Evolutionary conservation across 2,329 filamentous ascomycete species (phyloP).

Genomic region (Arthrobotrys sinensis): DNA sequence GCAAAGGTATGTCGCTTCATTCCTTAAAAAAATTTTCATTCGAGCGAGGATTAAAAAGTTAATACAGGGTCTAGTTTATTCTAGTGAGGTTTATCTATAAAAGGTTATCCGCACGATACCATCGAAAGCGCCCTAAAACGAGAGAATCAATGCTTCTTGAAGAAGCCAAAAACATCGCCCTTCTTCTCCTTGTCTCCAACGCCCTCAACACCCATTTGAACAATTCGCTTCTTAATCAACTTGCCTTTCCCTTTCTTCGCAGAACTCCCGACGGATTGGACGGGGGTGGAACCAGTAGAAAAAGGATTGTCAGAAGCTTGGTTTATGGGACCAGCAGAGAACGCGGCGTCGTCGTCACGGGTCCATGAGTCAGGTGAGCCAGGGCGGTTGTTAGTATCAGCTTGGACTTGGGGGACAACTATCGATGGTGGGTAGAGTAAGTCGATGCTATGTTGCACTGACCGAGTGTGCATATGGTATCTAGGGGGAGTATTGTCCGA

Average conservation of each 20-base stretch:
- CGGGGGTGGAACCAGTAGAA: no score
- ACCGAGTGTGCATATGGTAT: constrained; percentile 4
- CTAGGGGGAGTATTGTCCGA: constrained; percentile 28
- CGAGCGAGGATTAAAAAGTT: no score
- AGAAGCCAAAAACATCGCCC: constrained; percentile 26
- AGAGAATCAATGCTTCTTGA: constrained; percentile 30
- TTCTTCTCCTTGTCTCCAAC: constrained; percentile 32
- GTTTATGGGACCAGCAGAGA: constrained; percentile 23
- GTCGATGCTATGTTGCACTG: constrained; percentile 43
- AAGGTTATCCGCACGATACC: no score
- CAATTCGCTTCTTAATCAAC: constrained; percentile 38
- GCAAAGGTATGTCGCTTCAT: no score
- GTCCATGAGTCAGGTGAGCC: constrained; percentile 53
- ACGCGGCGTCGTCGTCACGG: constrained; percentile 50
- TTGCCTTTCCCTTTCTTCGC: constrained; percentile 43
- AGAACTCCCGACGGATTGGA: no score
- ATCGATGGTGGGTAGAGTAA: constrained; percentile 37
- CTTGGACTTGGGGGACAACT: not conserved
- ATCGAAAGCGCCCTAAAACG: not conserved
- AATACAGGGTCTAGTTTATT: no score
- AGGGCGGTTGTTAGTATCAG: constrained; percentile 18
- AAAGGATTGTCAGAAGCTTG: constrained; percentile 5
- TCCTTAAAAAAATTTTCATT: no score
- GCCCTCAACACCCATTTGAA: constrained; percentile 32
- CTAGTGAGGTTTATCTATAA: no score